A percentile compares a stretch with the other conserved stretches of the same genome.
Evolutionary conservation across 1,139 yeast species (phyloP).

Genomic region (Kodamaea sp.): DNA sequence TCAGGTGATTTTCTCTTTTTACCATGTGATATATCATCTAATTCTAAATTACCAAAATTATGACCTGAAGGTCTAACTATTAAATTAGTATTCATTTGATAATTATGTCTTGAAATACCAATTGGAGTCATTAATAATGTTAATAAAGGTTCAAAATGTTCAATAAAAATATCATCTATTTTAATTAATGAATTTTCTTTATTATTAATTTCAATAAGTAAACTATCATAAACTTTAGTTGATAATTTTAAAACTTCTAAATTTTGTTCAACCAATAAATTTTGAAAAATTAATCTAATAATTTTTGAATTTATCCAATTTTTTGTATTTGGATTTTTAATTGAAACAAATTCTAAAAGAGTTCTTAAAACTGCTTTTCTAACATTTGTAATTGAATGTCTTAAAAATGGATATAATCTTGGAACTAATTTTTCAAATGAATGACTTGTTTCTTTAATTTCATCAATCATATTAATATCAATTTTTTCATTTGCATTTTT

Average conservation of each 20-base stretch:
- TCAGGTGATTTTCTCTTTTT: conserved; percentile 35
- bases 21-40: conserved; percentile 21
- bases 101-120: conserved; percentile 87
- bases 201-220: conserved; percentile 47
- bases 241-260: conserved; percentile 66
- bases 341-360: conserved; percentile 68
- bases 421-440: conserved; percentile 79
- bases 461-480: conserved; percentile 5
- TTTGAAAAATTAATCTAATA: conserved; percentile 78
- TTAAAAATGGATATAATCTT: conserved; percentile 81
- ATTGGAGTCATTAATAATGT: conserved; percentile 86
- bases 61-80: conserved; percentile 81
- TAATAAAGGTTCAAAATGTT: conserved; percentile 60
- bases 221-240: conserved; percentile 53
- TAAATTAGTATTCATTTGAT: conserved; percentile 71
- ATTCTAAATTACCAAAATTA: conserved; percentile 33
- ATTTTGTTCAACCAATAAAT: conserved; percentile 85
- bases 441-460: conserved; percentile 26
- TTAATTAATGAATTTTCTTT: conserved; percentile 24
- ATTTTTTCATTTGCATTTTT: conserved; percentile 46
- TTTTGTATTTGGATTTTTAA: conserved; percentile 61
- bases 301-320: conserved; percentile 77
- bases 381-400: conserved; percentile 92
- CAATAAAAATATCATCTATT: conserved; percentile 47
- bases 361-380: conserved; percentile 86